These are phyloP conservation scores for Saccharum hybrid DNA, from an alignment of 202 grass and related monocot species.

Conservation along the genomic window DNA sequence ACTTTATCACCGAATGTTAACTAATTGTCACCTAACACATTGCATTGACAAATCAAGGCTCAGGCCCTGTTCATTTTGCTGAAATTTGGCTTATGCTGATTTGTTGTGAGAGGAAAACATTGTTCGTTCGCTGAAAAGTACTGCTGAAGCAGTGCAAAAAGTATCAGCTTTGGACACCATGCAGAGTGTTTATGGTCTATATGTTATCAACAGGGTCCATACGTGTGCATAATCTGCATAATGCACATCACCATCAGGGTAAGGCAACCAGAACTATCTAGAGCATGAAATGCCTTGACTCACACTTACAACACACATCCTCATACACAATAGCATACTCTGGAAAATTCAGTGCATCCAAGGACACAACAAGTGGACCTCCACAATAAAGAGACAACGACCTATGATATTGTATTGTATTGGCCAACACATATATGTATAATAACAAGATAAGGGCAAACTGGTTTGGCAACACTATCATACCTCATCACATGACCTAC, in stretches of 20 bases:
- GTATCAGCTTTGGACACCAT: background rate
- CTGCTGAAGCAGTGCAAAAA: too few relatives aligned
- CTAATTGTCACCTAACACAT: too few relatives aligned
- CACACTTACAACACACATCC: background rate
- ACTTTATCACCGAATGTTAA: background rate
- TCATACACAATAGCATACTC: background rate
- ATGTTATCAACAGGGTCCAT: background rate
- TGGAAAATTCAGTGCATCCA: background rate
- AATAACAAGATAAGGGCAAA: background rate
- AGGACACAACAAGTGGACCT: background rate
- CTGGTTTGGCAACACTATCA: background rate
- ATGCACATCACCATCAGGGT: background rate
- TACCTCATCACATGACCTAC: background rate
- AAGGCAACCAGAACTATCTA: background rate
- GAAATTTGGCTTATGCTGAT: too few relatives aligned
- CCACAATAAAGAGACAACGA: background rate
- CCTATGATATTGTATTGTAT: background rate
- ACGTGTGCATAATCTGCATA: background rate
- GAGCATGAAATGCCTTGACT: background rate
- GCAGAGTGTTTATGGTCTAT: too few relatives aligned
- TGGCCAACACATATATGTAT: background rate
- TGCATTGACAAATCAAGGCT: background rate
- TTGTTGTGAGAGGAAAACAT: too few relatives aligned
- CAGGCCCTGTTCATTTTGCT: too few relatives aligned
- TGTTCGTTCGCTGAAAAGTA: too few relatives aligned